A percentile compares a stretch with the other conserved stretches of the same genome.
Evolutionary conservation across 805 yeast genomes (phyloP).

Genomic region (Wickerhamiella vanderwaltii): DNA sequence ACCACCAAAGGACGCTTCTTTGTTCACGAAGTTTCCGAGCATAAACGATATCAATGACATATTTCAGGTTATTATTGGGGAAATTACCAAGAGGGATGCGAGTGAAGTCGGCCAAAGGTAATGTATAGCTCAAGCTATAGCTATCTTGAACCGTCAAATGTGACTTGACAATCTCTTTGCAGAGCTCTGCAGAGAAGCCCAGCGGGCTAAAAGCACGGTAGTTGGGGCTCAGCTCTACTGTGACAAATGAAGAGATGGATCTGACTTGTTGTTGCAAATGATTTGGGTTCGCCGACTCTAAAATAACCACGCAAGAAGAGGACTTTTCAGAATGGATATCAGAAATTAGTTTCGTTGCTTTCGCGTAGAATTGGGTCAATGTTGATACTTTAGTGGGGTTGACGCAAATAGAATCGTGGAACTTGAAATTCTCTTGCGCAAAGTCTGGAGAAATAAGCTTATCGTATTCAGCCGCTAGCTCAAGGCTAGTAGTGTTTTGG

Average conservation of each 20-base stretch:
- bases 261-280: slow-evolving; percentile 38
- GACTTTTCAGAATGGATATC: slow-evolving; percentile 45
- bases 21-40: slow-evolving; percentile 60
- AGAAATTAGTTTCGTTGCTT: slow-evolving; percentile 41
- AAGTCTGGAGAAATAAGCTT: not conserved
- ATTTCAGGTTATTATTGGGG: slow-evolving; percentile 62
- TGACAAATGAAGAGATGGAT: slow-evolving; percentile 46
- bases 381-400: slow-evolving; percentile 41
- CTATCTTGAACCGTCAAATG: slow-evolving; percentile 63
- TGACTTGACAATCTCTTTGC: slow-evolving; percentile 55
- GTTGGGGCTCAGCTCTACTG: slow-evolving; percentile 45
- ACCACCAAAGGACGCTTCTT: slow-evolving; percentile 87
- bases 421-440: slow-evolving; percentile 34
- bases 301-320: slow-evolving; percentile 34
- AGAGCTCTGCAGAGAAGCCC: slow-evolving; percentile 58
- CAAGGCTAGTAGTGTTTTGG: not conserved
- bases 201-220: slow-evolving; percentile 40
- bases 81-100: slow-evolving; percentile 81
- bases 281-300: slow-evolving; percentile 50
- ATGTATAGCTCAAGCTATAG: slow-evolving; percentile 29
- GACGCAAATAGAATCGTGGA: slow-evolving; percentile 25
- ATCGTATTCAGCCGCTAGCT: slow-evolving; percentile 12
- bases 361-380: slow-evolving; percentile 42
- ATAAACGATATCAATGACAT: slow-evolving; percentile 72
- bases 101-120: slow-evolving; percentile 54